Evolutionary conservation across 495 filamentous ascomycete genomes (phyloP), one percentile per base, ranked within the genome.

Genomic region (Melanomma pulvis-pyrius): DNA sequence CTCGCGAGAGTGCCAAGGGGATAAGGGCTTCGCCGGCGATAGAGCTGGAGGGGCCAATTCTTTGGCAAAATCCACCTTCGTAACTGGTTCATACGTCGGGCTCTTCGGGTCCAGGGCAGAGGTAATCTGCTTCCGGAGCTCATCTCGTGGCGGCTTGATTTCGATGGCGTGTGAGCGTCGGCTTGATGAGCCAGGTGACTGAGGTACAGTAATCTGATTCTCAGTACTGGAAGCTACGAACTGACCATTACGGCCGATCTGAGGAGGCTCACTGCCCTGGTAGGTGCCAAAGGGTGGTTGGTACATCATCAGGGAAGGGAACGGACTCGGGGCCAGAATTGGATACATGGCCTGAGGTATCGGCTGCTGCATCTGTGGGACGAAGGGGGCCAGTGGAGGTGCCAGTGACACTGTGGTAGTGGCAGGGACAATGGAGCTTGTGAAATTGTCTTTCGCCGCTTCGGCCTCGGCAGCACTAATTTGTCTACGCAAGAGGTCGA

Each of bases 91-190:
- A 54, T 76, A 78, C 0, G 68, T 73, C 0, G 74, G 76, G 52
- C 73, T 76, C 67, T 71, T 73, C 11, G 76, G 76, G 53, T 77
- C 70, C 4, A 78, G 67, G 25, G 34, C 46, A 7, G 71, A 70
- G 51, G 19, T 36, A n/a, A 44, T 17, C 9, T 44, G 39, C 47
- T 73, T 60, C 32, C 68, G 65, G 12, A 41, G 15, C 4, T 57
- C 61, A 8, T 66, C 63, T 5, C 24, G 61, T 15, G 74, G 74
- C 8, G 60, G 58, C 47, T 73, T 74, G 63, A 76, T 76, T 39
- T 69, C 67, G 32, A 76, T 48, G 15, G 74, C 74, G 59, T 72
- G 70, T 1, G 71, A 71, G 24, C 74, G 70, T 29, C 69, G 73
- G n/a, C 48, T 56, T n/a, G 64, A 72, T 57, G 65, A 73, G 36